Evolutionary conservation across 345 rosid species (phyloP), one percentile per base, ranked within the genome.

Genomic region (Geranium rotundifolium): DNA sequence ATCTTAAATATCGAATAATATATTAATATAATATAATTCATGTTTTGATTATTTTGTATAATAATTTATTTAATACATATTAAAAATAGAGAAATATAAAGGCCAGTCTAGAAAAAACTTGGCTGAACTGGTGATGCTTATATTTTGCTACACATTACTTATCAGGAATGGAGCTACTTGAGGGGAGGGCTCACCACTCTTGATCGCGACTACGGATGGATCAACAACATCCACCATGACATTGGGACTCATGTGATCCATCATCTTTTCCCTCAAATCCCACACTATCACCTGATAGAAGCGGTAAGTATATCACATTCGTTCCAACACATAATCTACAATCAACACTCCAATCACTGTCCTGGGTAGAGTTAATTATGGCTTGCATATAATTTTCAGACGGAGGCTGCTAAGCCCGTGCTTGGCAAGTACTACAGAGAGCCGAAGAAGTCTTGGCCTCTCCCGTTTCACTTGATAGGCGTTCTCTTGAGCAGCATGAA

Each of bases 221-320:
- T 91, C 73, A 91, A 91, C 61, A 86, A 85, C 82, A 82, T 91
- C 73, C 97, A 91, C 78, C 97, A 91, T 57, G 97, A 91, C 60
- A 91, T 91, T 20, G 97, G 97, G 54, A 91, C 97, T 17, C 97
- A 91, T 76, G 97, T 91, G 62, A 75, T 91, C 49, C 97, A 91
- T 69, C 96, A 91, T 66, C 87, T 88, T 56, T 91, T 91, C 82
- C 97, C 97, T 12, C 97, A 91, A 71, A 91, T 91, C 81, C 97
- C 97, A 30, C 97, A 91, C 73, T 91, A 91, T 58, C 87, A 88
- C 76, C 79, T 91, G 63, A 65, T 86, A 20, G 97, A 91, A 81
- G 97, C 97, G 5, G 97, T 91, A 56, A 80, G 83, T 23, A 23
- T 23, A 23, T 23, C 27, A 23, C 27, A 23, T 23, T 23, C 27